Percentiles rank a stretch among this genome's conserved stretches.
Evolutionary conservation across 2,329 filamentous ascomycete genomes (phyloP).

Genomic region (Boeremia exigua): DNA sequence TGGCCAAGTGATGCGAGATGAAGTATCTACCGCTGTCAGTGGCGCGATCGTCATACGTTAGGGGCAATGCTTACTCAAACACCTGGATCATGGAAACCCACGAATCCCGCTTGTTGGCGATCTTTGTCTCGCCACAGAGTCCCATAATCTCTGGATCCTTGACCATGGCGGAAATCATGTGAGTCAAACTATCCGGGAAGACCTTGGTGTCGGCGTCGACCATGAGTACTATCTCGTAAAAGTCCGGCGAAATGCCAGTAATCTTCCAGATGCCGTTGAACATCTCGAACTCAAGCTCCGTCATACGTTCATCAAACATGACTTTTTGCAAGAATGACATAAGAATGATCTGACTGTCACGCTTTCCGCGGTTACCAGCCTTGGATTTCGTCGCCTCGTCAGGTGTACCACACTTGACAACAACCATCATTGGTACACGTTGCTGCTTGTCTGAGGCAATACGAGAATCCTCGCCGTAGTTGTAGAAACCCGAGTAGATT

Average conservation of each 20-base stretch:
- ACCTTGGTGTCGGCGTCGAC: slow-evolving; percentile 99
- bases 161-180: slow-evolving; percentile 99
- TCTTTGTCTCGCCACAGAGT: slow-evolving; percentile 98
- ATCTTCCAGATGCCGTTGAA: slow-evolving; percentile 99
- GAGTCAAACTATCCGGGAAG: slow-evolving; percentile 95
- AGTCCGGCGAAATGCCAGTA: slow-evolving; percentile 96
- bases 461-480: slow-evolving; percentile 82
- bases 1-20: slow-evolving; percentile 95
- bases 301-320: slow-evolving; percentile 99
- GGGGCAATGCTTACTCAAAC: slow-evolving; percentile 70
- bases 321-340: slow-evolving; percentile 99
- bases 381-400: slow-evolving; percentile 82
- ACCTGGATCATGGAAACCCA: slow-evolving; percentile 99
- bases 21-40: slow-evolving; percentile 69
- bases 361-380: slow-evolving; percentile 96
- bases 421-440: slow-evolving; percentile 94
- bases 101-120: slow-evolving; percentile 93
- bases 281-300: slow-evolving; percentile 98
- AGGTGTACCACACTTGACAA: slow-evolving; percentile 94
- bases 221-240: slow-evolving; percentile 98
- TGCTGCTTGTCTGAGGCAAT: slow-evolving; percentile 90
- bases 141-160: slow-evolving; percentile 99
- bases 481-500: slow-evolving; percentile 96
- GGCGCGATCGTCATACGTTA: slow-evolving; percentile 27
- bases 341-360: slow-evolving; percentile 97